Evolutionary conservation across 2,329 filamentous ascomycete species (phyloP).

Genomic region (Elsinoe australis): DNA sequence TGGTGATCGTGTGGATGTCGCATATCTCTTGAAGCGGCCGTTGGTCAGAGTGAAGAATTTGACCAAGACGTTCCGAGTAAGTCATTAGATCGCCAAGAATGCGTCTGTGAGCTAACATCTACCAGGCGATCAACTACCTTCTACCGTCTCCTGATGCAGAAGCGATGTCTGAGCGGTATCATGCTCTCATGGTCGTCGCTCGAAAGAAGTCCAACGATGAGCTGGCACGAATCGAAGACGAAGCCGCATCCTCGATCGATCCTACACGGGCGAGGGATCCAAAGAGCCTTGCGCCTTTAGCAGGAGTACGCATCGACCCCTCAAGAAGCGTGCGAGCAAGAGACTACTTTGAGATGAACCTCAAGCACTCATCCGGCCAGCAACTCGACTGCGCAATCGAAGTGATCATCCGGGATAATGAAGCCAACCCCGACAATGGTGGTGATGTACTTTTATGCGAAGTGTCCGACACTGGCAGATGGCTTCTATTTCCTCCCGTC

Average conservation of each 20-base stretch:
- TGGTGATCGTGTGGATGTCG: constrained; percentile 88
- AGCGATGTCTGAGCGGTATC: constrained; percentile 55
- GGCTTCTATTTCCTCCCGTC: constrained; percentile 90
- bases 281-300: constrained; percentile 63
- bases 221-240: constrained; percentile 67
- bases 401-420: constrained; percentile 74
- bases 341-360: constrained; percentile 78
- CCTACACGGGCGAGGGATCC: constrained; percentile 71
- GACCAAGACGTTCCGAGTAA: constrained; percentile 69
- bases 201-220: constrained; percentile 68
- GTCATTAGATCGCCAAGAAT: neutral
- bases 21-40: constrained; percentile 82
- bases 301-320: constrained; percentile 64
- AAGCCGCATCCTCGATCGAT: constrained; percentile 78
- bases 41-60: constrained; percentile 83
- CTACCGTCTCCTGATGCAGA: constrained; percentile 50
- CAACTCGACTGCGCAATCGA: constrained; percentile 84
- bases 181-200: constrained; percentile 66
- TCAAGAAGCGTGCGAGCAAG: constrained; percentile 77
- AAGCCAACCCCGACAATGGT: constrained; percentile 54
- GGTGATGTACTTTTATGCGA: constrained; percentile 92
- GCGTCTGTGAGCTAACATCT: no score
- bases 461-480: constrained; percentile 66
- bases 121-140: constrained; percentile 52
- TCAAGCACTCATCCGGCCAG: constrained; percentile 84